These are phyloP conservation scores for Eutrema yunnanense DNA, from an alignment of 345 rosid species.

Conservation along the genomic window DNA sequence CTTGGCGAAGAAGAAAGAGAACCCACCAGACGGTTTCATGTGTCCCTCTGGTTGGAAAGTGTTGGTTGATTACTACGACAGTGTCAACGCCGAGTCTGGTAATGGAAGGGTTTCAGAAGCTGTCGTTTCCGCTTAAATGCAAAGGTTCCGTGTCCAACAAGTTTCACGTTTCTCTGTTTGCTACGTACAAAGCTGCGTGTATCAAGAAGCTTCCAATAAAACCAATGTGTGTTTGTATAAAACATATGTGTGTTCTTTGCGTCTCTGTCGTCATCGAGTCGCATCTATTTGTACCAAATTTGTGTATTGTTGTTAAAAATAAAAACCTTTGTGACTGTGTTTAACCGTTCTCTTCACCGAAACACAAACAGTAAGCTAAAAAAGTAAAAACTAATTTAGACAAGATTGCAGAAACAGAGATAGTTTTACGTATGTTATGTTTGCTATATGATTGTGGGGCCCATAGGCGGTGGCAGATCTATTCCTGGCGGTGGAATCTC, in stretches of 20 bases:
- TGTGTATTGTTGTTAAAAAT: neutral
- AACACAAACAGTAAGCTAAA: neutral
- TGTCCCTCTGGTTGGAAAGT: conserved; percentile 96
- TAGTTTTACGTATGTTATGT: neutral
- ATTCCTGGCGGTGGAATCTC: conserved; percentile 13
- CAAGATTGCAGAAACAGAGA: neutral
- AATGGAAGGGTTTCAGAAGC: conserved; percentile 48
- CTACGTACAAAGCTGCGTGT: neutral
- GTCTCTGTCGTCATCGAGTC: neutral
- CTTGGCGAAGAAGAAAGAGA: conserved; percentile 89
- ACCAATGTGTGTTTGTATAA: conserved; percentile 9
- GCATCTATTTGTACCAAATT: conserved; percentile 16
- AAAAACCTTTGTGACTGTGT: conserved; percentile 3
- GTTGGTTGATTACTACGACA: conserved; percentile 80
- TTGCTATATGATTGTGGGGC: conserved; percentile 10
- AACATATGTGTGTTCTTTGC: conserved; percentile 2
- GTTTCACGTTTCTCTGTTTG: neutral
- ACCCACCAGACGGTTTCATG: conserved; percentile 94
- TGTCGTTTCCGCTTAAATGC: conserved; percentile 48
- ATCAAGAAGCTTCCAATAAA: conserved; percentile 9
- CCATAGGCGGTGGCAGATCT: conserved; percentile 9
- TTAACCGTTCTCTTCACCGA: neutral
- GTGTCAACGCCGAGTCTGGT: conserved; percentile 38
- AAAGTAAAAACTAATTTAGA: neutral
- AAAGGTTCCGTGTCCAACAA: neutral